Conservation (phyloP, 176 grass and related monocot genomes). For the Eragrostis nindensis region DNA sequence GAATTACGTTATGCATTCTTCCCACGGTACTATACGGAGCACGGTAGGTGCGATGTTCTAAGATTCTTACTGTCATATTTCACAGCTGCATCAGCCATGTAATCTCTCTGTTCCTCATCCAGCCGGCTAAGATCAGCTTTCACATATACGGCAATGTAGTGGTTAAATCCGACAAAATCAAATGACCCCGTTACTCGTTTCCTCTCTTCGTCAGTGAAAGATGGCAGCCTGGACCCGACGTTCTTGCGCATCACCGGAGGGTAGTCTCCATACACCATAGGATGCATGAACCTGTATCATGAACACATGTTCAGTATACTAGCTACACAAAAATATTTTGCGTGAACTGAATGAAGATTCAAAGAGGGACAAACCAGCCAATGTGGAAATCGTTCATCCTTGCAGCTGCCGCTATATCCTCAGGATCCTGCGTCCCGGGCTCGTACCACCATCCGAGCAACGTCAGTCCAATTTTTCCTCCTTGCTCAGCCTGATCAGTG, state of each 20-base stretch:
- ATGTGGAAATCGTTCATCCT: constrained; percentile 90
- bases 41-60: neutral
- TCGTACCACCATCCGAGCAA: constrained; percentile 77
- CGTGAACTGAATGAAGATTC: neutral
- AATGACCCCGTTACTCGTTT: constrained; percentile 56
- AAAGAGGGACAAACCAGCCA: constrained; percentile 65
- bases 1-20: neutral
- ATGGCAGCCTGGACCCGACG: constrained; percentile 68
- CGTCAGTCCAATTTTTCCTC: constrained; percentile 77
- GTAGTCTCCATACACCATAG: constrained; percentile 75
- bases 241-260: constrained; percentile 77
- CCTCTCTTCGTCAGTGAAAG: constrained; percentile 59
- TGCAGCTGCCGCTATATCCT: constrained; percentile 72
- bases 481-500: constrained; percentile 62
- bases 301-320: constrained; percentile 16
- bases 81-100: constrained; percentile 70
- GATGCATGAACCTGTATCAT: constrained; percentile 68
- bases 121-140: constrained; percentile 56
- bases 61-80: constrained; percentile 35
- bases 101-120: constrained; percentile 55
- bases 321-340: neutral
- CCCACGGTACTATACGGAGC: neutral
- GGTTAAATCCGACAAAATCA: constrained; percentile 92
- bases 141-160: constrained; percentile 62
- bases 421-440: constrained; percentile 50